Percentiles rank a stretch among this genome's conserved stretches.
phyloP scores from a whole-genome alignment of 345 rosid species.

The Euphorbia pulcherrima region DNA sequence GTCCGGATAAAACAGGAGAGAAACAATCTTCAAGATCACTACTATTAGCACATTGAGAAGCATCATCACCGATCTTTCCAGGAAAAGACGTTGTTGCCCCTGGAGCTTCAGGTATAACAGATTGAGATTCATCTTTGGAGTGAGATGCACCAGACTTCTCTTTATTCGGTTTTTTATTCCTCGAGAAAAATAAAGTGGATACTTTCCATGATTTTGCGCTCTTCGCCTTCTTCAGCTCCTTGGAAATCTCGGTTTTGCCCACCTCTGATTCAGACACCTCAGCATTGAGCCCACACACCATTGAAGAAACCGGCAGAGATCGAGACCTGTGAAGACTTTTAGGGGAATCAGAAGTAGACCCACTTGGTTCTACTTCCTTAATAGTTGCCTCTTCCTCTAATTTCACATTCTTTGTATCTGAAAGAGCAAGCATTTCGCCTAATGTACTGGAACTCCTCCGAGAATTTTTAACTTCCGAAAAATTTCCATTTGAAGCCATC shows the following conservation, averaged over 20 bases:
- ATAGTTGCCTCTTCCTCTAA: slow-evolving; percentile 37
- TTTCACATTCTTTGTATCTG: slow-evolving; percentile 43
- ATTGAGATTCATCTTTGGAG: slow-evolving; percentile 31
- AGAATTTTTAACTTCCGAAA: slow-evolving; percentile 43
- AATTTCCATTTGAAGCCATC: slow-evolving; percentile 64
- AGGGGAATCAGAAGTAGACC: slow-evolving; percentile 55
- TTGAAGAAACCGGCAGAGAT: slow-evolving; percentile 68
- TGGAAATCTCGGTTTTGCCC: slow-evolving; percentile 36
- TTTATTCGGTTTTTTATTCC: slow-evolving; percentile 56
- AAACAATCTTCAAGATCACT: slow-evolving; percentile 35
- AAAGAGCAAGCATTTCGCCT: slow-evolving; percentile 95
- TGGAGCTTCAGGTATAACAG: slow-evolving; percentile 31
- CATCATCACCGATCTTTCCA: slow-evolving; percentile 27
- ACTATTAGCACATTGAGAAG: slow-evolving; percentile 25
- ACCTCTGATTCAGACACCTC: slow-evolving; percentile 40
- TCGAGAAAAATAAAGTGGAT: slow-evolving; percentile 75
- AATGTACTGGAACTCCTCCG: slow-evolving; percentile 68
- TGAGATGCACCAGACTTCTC: slow-evolving; percentile 42
- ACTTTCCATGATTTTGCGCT: slow-evolving; percentile 62
- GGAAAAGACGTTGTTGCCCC: slow-evolving; percentile 31
- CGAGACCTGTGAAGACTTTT: slow-evolving; percentile 64
- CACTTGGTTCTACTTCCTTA: slow-evolving; percentile 41
- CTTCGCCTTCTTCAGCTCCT: slow-evolving; percentile 51
- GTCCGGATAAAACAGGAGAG: slow-evolving; percentile 34
- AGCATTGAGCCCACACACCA: slow-evolving; percentile 41